Base-by-base conservation (phyloP, 352 stramenopile genomes). In the Thalassiosira sp. region DNA sequence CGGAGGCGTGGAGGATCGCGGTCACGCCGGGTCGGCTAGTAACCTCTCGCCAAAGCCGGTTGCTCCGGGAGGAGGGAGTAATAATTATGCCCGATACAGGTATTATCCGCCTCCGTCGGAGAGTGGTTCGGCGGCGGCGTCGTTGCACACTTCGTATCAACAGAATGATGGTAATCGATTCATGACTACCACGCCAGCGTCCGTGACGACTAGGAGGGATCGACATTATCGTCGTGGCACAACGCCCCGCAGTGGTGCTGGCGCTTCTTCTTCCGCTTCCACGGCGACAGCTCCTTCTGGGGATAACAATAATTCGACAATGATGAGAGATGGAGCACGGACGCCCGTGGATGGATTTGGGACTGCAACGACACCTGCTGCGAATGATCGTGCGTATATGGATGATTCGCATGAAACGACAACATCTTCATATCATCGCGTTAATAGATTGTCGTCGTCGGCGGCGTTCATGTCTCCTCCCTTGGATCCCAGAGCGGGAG, bases 51-150 rank as follows among this genome's bases (percentile, higher is more conserved):
- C 31, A 15, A 52, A 62, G 5, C 46, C 60, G 0, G 25, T 1
- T 8, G 35, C 33, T 33, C 2, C 6, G 1, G 33, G n/a, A n/a
- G n/a, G n/a, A n/a, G n/a, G 18, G 1, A 60, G 20, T 42, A 60
- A 69, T 27, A 10, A 42, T 20, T 77, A 77, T 31, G 11, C 51
- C 3, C 40, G 57, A 28, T 51, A 72, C 62, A 35, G 68, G 52
- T 77, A 77, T 56, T 77, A 77, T 51, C 67, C 67, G 3, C 68
- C 68, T 16, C 68, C 59, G 0, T 28, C 27, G 3, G 25, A 57
- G 11, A n/a, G n/a, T n/a, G n/a, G n/a, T n/a, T n/a, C n/a, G n/a
- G 43, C 16, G 28, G 45, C 60, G 0, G 11, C 52, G 3, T 54
- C 49, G 7, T 20, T 53, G 6, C 22, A 60, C 31, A 18, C 13